Evolutionary conservation across 73 alveolate genomes (phyloP), one percentile per base, ranked within the genome.

Genomic region (Halteria grandinella): DNA sequence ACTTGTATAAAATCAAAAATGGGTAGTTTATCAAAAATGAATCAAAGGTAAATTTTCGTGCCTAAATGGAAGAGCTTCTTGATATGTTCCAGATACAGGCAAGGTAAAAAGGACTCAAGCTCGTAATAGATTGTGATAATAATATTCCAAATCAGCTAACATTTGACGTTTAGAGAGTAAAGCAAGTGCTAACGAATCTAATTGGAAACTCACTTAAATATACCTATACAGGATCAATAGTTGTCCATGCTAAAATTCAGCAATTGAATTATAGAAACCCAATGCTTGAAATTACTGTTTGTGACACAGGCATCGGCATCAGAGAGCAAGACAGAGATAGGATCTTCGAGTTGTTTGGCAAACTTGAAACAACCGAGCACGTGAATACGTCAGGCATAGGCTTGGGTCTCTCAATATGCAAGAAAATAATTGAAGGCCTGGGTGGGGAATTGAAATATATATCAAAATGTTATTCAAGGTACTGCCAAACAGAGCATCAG

Each of bases 281-380:
- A 12, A 4, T 20, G 14, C 18, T 58, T 14, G 8, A 8, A 8
- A 8, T 58, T 8, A 14, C 2, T 6, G 55, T 58, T 32, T 8
- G 7, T 21, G 75, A 58, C 18, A 58, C 55, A 3, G 75, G 75
- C 58, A 21, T 58, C 2, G 75, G 75, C 7, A 58, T 58, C 18
- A 58, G 34, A 21, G 31, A 25, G 23, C 29, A 5, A 58, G 54
- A 58, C 14, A 25, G 3, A 14, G 5, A 10, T 8, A 58, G 34
- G 34, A 18, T 58, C 7, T 58, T 58, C 27, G 2, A 23, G 14
- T 10, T 58, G 31, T 58, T 58, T 58, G 75, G 75, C 10, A 58
- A 58, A 34, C 51, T 58, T 11, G 20, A 27, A 8, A 32, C 20
- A 29, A 58, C 20, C 8, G 20, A 12, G 18, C 8, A 12, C 14